Evolutionary conservation across 2,329 filamentous ascomycete species (phyloP).

Genomic region (Nigrograna mackinnonii): DNA sequence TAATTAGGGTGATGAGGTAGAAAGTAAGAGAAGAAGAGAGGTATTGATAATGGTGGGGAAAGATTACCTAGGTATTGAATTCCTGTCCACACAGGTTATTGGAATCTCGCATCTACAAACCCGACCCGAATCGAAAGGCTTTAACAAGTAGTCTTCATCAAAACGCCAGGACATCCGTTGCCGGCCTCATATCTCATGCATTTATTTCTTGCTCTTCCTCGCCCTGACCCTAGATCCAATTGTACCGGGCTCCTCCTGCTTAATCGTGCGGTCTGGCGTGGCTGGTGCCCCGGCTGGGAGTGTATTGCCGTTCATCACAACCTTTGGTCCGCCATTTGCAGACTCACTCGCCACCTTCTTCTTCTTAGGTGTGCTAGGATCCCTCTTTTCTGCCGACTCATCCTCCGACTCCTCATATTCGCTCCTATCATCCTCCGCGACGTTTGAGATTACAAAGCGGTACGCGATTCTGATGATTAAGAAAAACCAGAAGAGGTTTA

Average conservation of each 20-base stretch:
- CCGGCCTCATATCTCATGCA: too few species aligned
- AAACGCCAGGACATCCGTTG: too few species aligned
- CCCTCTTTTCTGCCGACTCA: constrained; percentile 37
- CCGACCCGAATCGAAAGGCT: too few species aligned
- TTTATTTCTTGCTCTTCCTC: constrained; percentile 1
- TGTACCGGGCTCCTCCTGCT: constrained; percentile 10
- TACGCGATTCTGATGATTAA: constrained; percentile 76
- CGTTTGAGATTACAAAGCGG: constrained; percentile 65
- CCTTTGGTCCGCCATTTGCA: constrained; percentile 23
- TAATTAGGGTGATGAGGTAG: too few species aligned
- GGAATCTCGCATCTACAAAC: too few species aligned
- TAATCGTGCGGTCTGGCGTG: background rate
- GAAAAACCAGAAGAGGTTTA: constrained; percentile 83
- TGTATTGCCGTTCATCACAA: constrained; percentile 30
- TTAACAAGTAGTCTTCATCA: too few species aligned
- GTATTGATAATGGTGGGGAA: too few species aligned
- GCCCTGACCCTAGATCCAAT: background rate
- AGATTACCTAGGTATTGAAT: too few species aligned
- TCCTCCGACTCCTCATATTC: constrained; percentile 61
- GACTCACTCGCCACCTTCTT: constrained; percentile 14
- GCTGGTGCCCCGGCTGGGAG: constrained; percentile 12
- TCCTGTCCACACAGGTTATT: too few species aligned
- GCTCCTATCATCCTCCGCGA: constrained; percentile 71
- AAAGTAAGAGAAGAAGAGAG: too few species aligned
- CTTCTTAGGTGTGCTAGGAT: constrained; percentile 8